Evolutionary conservation across 192 early-diverging fungal genomes (phyloP).

Genomic region (Helicostylum pulchrum): DNA sequence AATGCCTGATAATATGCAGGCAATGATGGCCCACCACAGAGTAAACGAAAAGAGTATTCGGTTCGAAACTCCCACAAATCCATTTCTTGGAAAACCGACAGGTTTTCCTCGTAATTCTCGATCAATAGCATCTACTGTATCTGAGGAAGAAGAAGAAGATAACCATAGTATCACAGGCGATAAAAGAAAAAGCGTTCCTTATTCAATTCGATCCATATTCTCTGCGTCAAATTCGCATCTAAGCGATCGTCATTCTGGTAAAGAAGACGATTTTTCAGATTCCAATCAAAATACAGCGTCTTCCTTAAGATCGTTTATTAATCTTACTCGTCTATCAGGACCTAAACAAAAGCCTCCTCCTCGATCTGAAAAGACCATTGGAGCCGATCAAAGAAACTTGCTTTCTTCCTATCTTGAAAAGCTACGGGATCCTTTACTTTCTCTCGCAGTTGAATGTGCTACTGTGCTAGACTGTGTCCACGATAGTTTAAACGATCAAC

Average conservation of each 20-base stretch:
- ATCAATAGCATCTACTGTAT: too few relatives aligned
- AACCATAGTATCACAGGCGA: too few relatives aligned
- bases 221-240: background rate
- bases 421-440: slow-evolving; percentile 42
- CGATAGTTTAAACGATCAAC: slow-evolving; percentile 4
- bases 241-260: too few relatives aligned
- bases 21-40: too few relatives aligned
- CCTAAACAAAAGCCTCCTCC: slow-evolving; percentile 12
- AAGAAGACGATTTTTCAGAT: slow-evolving; percentile 1
- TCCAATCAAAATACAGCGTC: slow-evolving; percentile 21
- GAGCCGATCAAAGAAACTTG: slow-evolving; percentile 39
- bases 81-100: too few relatives aligned
- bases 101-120: too few relatives aligned
- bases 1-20: too few relatives aligned
- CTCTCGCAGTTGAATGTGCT: slow-evolving; percentile 37
- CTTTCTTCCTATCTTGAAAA: slow-evolving; percentile 46
- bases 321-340: background rate
- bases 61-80: too few relatives aligned
- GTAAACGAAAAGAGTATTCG: too few relatives aligned
- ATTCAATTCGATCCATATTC: background rate
- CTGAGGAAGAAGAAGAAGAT: too few relatives aligned
- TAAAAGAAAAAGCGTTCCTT: background rate
- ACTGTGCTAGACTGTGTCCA: slow-evolving; percentile 21
- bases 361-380: slow-evolving; percentile 39
- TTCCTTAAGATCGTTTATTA: slow-evolving; percentile 12